phyloP scores from a whole-genome alignment of 768 basidiomycete genomes.

The Kwoniella mangroviensis region DNA sequence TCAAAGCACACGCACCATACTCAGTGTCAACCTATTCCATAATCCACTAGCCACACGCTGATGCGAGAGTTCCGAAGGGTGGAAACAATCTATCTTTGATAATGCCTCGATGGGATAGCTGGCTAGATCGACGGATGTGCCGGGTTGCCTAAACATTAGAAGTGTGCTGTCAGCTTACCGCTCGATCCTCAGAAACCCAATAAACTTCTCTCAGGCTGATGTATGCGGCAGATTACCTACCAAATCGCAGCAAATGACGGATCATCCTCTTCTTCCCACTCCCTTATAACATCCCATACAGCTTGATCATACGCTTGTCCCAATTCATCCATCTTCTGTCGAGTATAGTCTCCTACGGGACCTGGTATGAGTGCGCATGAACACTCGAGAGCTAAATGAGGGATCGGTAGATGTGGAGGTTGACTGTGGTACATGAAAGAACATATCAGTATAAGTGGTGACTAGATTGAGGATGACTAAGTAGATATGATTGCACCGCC shows the following conservation, averaged over 20 bases:
- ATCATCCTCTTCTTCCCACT: slow-evolving; percentile 39
- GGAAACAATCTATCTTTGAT: slow-evolving; percentile 51
- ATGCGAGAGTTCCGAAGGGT: slow-evolving; percentile 48
- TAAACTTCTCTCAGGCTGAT: background rate
- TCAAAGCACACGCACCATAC: slow-evolving; percentile 27
- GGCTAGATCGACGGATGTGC: slow-evolving; percentile 41
- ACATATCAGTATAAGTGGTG: background rate
- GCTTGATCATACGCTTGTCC: slow-evolving; percentile 50
- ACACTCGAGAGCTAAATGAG: slow-evolving; percentile 50
- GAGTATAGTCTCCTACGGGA: slow-evolving; percentile 48
- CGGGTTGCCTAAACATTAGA: slow-evolving; percentile 38
- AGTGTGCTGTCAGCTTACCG: background rate
- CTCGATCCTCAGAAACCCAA: background rate
- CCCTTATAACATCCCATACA: slow-evolving; percentile 34
- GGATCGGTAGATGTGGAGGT: slow-evolving; percentile 39
- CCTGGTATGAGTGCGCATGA: slow-evolving; percentile 51
- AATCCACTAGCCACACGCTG: slow-evolving; percentile 51
- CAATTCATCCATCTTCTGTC: slow-evolving; percentile 49
- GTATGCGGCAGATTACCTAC: slow-evolving; percentile 12
- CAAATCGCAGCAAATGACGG: slow-evolving; percentile 43
- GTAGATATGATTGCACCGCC: background rate
- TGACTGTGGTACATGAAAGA: slow-evolving; percentile 12
- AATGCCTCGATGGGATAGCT: slow-evolving; percentile 48
- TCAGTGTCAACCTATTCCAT: slow-evolving; percentile 49
- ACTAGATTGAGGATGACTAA: background rate